These are phyloP conservation scores for Acer saccharum DNA, from an alignment of 345 rosid genomes.

Conservation along the genomic window DNA sequence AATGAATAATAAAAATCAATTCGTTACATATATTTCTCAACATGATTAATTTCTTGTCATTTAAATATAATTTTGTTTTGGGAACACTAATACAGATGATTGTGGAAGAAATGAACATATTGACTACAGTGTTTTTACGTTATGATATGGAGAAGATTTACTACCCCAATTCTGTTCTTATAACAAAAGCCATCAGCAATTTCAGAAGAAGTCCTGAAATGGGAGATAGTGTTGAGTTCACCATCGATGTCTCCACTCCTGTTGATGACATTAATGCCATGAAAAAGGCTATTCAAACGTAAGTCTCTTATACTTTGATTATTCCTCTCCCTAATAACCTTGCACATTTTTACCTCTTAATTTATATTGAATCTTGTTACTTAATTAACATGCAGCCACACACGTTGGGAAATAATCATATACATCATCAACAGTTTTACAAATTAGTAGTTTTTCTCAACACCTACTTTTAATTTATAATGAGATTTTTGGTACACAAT, in stretches of 20 bases:
- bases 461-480: too few relatives aligned
- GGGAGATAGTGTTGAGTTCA: conserved; percentile 51
- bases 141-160: conserved; percentile 83
- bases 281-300: conserved; percentile 56
- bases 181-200: conserved; percentile 62
- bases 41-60: too few relatives aligned
- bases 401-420: too few relatives aligned
- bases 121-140: conserved; percentile 70
- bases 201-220: conserved; percentile 63
- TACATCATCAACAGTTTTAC: too few relatives aligned
- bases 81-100: conserved; percentile 48
- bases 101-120: conserved; percentile 90
- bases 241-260: conserved; percentile 50
- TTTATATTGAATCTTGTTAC: too few relatives aligned
- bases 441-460: too few relatives aligned
- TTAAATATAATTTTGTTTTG: not conserved
- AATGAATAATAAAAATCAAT: too few relatives aligned
- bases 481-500: too few relatives aligned
- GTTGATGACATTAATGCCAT: conserved; percentile 50
- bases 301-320: conserved; percentile 8
- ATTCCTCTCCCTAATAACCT: not conserved
- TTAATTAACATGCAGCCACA: too few relatives aligned
- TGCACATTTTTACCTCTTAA: too few relatives aligned
- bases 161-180: conserved; percentile 70
- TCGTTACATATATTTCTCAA: too few relatives aligned